Percentiles rank a stretch among this genome's conserved stretches.
Conservation (phyloP, 306 rosid genomes). For the Aeschynomene evenia region DNA sequence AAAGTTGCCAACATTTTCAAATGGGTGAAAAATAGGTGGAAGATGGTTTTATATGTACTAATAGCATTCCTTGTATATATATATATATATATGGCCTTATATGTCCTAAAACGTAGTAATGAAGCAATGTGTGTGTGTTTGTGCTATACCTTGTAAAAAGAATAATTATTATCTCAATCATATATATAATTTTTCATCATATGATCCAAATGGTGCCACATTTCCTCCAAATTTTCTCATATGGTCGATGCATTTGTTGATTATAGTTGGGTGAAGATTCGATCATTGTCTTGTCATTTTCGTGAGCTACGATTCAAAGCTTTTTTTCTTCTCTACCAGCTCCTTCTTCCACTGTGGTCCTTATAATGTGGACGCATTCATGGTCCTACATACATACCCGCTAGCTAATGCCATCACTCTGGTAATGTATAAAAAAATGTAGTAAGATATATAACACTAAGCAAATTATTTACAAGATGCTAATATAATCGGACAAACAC, state of each 20-base stretch:
- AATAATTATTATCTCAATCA: neutral
- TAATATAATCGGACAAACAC: conserved; percentile 46
- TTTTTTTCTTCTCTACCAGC: conserved; percentile 22
- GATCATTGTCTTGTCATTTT: conserved; percentile 41
- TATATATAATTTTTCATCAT: neutral
- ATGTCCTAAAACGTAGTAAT: conserved; percentile 19
- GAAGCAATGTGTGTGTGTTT: conserved; percentile 2
- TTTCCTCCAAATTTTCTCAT: conserved; percentile 16
- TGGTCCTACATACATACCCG: too few species aligned
- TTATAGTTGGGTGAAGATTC: conserved; percentile 40
- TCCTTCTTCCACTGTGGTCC: conserved; percentile 42
- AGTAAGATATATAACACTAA: conserved; percentile 18
- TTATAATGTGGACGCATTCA: conserved; percentile 18
- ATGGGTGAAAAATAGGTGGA: too few species aligned
- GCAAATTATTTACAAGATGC: conserved; percentile 38
- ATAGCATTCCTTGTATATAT: too few species aligned
- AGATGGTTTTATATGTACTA: too few species aligned
- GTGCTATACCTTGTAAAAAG: neutral
- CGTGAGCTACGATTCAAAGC: conserved; percentile 33
- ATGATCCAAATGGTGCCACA: conserved; percentile 44
- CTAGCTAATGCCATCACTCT: conserved; percentile 16
- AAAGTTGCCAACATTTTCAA: too few species aligned
- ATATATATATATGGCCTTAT: too few species aligned
- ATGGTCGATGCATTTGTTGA: conserved; percentile 29
- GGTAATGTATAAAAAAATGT: neutral